Evolutionary conservation across 768 basidiomycete species (phyloP), one percentile per base, ranked within the genome.

Genomic region (Lactarius evosmus): DNA sequence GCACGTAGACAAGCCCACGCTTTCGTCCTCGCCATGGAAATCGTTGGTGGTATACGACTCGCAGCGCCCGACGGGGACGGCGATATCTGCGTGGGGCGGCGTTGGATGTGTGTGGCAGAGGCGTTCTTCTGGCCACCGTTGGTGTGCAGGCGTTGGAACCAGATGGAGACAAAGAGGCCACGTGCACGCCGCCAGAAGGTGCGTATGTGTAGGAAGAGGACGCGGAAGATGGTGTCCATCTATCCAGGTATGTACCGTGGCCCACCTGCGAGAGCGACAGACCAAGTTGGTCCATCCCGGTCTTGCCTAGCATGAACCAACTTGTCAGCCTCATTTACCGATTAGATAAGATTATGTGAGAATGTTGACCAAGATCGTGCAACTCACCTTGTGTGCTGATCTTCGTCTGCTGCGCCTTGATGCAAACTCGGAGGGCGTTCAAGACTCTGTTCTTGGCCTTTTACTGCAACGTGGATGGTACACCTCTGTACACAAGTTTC

Each of bases 201-300:
- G 53, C 63, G 63, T 49, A 65, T 19, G 55, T 56, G 63, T 14
- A 33, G 22, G 34, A 3, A 61, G 46, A 65, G 36, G 38, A 60
- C 17, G 58, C 63, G 63, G 53, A 65, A 51, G 59, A 61, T 41
- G 1, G 63, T 33, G 49, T 56, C 49, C 63, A 61, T 60, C 44
- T 33, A 33, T 38, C 30, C 58, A 11, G 57, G 16, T 36, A 17
- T 19, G 32, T 51, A 30, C 34, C 17, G 17, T 25, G n/a, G 22
- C n/a, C 30, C 30, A 49, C n/a, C 27, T 30, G 32, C 52, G 32
- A 53, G 52, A 53, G 52, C 17, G 17, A 32, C 27, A 19, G 8
- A 33, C 52, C 17, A 33, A 33, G 52, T 22, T 19, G 29, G 30
- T 49, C 22, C 6, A 22, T 55, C 54, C n/a, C 22, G 4, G 17